These are phyloP conservation scores for Cynanchum wilfordii DNA, from an alignment of 257 asterid species.

Conservation along the genomic window DNA sequence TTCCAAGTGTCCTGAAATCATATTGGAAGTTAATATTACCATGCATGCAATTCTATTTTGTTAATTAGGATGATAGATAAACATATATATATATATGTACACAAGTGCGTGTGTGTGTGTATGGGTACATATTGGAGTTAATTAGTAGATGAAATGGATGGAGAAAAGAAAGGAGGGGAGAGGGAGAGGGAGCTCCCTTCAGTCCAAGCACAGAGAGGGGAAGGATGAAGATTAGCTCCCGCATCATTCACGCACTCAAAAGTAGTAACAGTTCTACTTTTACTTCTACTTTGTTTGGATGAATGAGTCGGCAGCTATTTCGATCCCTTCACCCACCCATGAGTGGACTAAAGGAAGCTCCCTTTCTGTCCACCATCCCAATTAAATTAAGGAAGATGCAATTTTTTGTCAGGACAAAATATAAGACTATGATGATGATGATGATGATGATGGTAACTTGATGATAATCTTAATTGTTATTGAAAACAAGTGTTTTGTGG, in stretches of 20 bases:
- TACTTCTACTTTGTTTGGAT: slow-evolving; percentile 39
- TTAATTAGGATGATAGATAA: too few species aligned
- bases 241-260: slow-evolving; percentile 70
- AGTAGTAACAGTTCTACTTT: slow-evolving; percentile 10
- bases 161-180: not conserved
- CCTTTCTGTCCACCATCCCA: slow-evolving; percentile 17
- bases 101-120: too few species aligned
- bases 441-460: too few species aligned
- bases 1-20: not conserved
- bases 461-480: too few species aligned
- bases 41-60: not conserved
- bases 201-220: slow-evolving; percentile 55
- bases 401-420: too few species aligned
- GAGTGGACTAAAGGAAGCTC: slow-evolving; percentile 82
- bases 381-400: not conserved
- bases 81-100: too few species aligned
- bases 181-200: slow-evolving; percentile 87
- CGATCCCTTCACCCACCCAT: slow-evolving; percentile 43
- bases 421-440: not conserved
- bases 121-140: too few species aligned
- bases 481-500: too few species aligned
- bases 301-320: slow-evolving; percentile 79
- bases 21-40: not conserved
- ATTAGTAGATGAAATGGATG: too few species aligned
- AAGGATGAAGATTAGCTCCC: slow-evolving; percentile 62